Evolutionary conservation across 176 grass and related monocot species (phyloP), one percentile per base, ranked within the genome.

Genomic region (Tillandsia leiboldiana): DNA sequence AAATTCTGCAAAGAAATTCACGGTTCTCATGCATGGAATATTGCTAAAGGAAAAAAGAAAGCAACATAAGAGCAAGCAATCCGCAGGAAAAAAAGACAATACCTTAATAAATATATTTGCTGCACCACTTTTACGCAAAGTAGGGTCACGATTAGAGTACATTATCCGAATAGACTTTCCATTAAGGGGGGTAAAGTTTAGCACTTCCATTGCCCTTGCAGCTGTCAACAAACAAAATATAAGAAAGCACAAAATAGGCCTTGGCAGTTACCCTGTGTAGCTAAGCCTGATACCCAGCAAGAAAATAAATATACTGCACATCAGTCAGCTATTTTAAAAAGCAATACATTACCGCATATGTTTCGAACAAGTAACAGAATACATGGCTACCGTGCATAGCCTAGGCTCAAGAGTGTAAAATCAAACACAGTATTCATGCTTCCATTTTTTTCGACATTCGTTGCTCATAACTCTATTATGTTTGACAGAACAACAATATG

Each of bases 41-140:
- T 12, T 20, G 12, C n/a, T 17, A 42, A 51, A 49, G 29, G 1
- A 50, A 20, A 8, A 18, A 47, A 15, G 9, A 66, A 49, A 49
- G 2, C 28, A 33, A 58, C 50, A 48, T 11, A 50, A 29, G 72
- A 74, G 18, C 72, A 17, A 51, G n/a, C 53, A 59, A 49, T 9
- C 49, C 15, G 47, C 7, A 57, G 70, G 69, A 64, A 49, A 42
- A 68, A 4, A 33, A 14, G 42, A 15, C 27, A 52, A 48, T 77
- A 90, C 87, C 83, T 90, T 90, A 50, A 90, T 90, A 77, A 90
- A 90, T 67, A 90, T 90, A 70, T 90, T 90, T 28, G 83, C 87
- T 24, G 87, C 70, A 12, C 87, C 87, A 68, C 83, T 86, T 80
- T 77, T 82, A 49, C 87, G 87, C 1, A 51, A 81, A 77, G 83